Percentiles rank a stretch among this genome's conserved stretches.
These are phyloP conservation scores for Penicillium cosmopolitanum DNA, from an alignment of 495 filamentous ascomycete genomes.

Conservation along the genomic window DNA sequence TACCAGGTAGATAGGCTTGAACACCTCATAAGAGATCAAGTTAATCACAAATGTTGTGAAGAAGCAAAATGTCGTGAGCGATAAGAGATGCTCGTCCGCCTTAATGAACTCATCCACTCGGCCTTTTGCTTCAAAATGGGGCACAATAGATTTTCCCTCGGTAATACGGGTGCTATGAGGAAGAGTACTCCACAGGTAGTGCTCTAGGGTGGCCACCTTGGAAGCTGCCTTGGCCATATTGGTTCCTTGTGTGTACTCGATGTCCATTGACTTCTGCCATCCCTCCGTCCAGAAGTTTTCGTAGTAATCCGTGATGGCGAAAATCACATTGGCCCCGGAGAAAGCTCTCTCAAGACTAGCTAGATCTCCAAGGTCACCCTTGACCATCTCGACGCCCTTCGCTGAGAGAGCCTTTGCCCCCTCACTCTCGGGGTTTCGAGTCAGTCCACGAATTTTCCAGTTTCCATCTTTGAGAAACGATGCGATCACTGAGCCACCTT, in stretches of 20 bases:
- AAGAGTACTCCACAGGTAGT: slow-evolving; percentile 11
- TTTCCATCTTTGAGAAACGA: slow-evolving; percentile 34
- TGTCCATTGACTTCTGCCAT: slow-evolving; percentile 17
- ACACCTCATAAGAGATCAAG: too few relatives aligned
- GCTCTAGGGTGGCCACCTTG: slow-evolving; percentile 40
- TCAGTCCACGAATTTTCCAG: slow-evolving; percentile 41
- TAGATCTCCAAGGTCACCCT: slow-evolving; percentile 45
- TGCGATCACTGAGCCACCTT: slow-evolving; percentile 47
- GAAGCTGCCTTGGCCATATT: slow-evolving; percentile 48
- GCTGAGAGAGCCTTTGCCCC: slow-evolving; percentile 33
- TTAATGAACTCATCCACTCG: slow-evolving; percentile 32
- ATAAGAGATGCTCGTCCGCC: slow-evolving; percentile 19
- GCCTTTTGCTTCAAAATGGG: slow-evolving; percentile 34
- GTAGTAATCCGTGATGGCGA: slow-evolving; percentile 4
- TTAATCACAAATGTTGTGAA: too few relatives aligned
- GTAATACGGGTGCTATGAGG: background rate
- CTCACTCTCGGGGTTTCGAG: slow-evolving; percentile 39
- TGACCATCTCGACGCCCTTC: slow-evolving; percentile 54
- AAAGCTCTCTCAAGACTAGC: slow-evolving; percentile 47
- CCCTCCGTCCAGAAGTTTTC: background rate
- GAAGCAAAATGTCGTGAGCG: slow-evolving; percentile 10
- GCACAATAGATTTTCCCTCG: slow-evolving; percentile 22
- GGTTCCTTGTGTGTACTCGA: slow-evolving; percentile 40
- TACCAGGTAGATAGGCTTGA: too few relatives aligned
- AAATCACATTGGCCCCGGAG: slow-evolving; percentile 46